Evolutionary conservation across 768 basidiomycete species (phyloP), one percentile per base, ranked within the genome.

Genomic region (Collybia sp.): DNA sequence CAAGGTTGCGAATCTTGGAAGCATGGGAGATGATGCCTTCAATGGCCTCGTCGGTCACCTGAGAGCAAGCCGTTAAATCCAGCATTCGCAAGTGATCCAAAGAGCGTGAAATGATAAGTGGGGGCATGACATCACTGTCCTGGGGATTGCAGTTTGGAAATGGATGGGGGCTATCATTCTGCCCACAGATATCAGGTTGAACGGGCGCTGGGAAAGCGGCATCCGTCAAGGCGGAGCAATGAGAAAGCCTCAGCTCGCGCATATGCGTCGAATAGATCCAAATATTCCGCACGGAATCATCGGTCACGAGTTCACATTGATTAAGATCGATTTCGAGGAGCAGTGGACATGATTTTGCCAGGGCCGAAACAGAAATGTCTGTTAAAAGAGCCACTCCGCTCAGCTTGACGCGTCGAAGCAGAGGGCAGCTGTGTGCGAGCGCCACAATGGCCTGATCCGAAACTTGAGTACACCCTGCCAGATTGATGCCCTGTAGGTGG

Each of bases 311-410:
- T 48, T 77, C 75, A 69, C 93, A 93, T 51, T 82, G 76, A 58
- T 90, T 85, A 57, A 99, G 82, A 66, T 99, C 96, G 54, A 98
- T 82, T 65, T 99, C 96, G 46, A 99, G 79, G 18, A 99, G 78
- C 42, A 93, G 75, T 1, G 90, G 87, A 59, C 93, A 95, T 4
- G 74, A 75, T 50, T 76, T 77, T 30, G 88, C 87, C 42, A 99
- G 75, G 30, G 82, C 76, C 30, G 83, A 78, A 54, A 99, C 73
- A 19, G 93, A 74, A 18, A 63, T 63, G 56, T 95, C 90, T 0
- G 93, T 93, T 48, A 97, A 66, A 18, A 71, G 69, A 46, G 79
- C 79, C 36, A 94, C 75, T 43, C 83, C 82, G 54, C 83, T 85
- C 45, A 98, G 74, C 66, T 98, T 97, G 64, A 97, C 88, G 50